phyloP scores from a whole-genome alignment of 1,139 yeast species.

The Saccharomycopsis hybrid region DNA sequence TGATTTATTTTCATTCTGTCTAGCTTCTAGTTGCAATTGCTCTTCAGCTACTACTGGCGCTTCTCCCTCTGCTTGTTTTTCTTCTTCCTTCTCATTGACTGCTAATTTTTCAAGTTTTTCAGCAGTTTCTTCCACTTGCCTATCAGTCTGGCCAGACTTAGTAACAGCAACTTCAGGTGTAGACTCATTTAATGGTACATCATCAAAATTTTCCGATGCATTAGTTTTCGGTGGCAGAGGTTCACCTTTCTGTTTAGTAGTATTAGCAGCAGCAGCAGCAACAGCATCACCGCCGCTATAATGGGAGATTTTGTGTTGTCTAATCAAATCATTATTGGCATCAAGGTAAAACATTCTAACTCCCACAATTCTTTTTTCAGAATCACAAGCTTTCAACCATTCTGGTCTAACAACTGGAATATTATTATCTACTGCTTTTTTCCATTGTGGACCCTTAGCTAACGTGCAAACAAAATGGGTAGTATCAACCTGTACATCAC shows the following conservation, averaged over 20 bases:
- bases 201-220: conserved; percentile 12
- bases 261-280: too few relatives aligned
- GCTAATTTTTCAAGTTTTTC: conserved; percentile 13
- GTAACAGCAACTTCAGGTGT: conserved; percentile 15
- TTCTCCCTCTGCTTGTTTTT: conserved; percentile 5
- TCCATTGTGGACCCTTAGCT: conserved; percentile 55
- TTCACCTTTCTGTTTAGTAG: too few relatives aligned
- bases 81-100: conserved; percentile 10
- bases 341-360: conserved; percentile 77
- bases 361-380: conserved; percentile 84
- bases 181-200: conserved; percentile 14
- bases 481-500: conserved; percentile 75
- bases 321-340: conserved; percentile 32
- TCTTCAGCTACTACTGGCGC: too few relatives aligned
- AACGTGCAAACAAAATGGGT: conserved; percentile 86
- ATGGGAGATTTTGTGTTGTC: conserved; percentile 28
- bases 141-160: conserved; percentile 15
- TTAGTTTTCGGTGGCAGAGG: too few relatives aligned
- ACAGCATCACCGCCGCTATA: too few relatives aligned
- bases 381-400: conserved; percentile 92
- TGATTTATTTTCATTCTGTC: too few relatives aligned
- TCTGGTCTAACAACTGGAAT: conserved; percentile 95
- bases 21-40: too few relatives aligned
- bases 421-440: conserved; percentile 77
- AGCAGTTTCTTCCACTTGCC: conserved; percentile 11